Evolutionary conservation across 306 rosid species (phyloP), one percentile per base, ranked within the genome.

Genomic region (Vicia villosa): DNA sequence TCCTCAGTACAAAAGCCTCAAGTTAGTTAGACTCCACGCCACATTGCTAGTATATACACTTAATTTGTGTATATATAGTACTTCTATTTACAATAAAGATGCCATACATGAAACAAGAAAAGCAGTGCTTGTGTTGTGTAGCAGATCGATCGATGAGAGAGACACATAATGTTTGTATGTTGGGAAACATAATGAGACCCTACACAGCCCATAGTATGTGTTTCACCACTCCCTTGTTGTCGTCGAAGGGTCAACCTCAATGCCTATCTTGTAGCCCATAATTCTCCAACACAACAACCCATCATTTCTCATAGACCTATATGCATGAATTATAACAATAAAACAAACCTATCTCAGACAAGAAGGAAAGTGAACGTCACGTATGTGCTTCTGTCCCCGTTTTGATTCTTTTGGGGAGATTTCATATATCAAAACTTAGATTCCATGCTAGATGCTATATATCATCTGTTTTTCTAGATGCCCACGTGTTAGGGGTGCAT

Each of bases 111-210:
- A 77, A 62, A 73, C 68, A 54, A 68, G 36, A 66, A 70, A 77
- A 74, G 49, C 47, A 52, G 57, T 41, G 69, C 10, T 69, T 65
- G 75, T 69, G 63, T 34, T 34, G 77, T 72, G 81, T 69, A 74
- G 79, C 62, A 81, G 66, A 70, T 69, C 59, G 68, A 71, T 77
- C 59, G 64, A 71, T 80, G 85, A 72, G 70, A 77, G 55, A 16
- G 13, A 30, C 17, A 14, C 15, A 8, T 3, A 3, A 57, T 86
- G 95, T 86, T 47, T 40, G 74, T 60, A 76, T 74, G 77, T 63
- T 70, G 69, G 95, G 96, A 85, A 75, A 86, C 92, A 92, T 2
- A 59, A 70, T 77, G 91, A 92, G 92, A 11, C 95, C 86, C 77
- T 66, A 74, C 79, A 74, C 68, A 70, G 85, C 70, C 63, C 72